phyloP scores from a whole-genome alignment of 2,329 filamentous ascomycete genomes.

The Aspergillus sclerotialis region DNA sequence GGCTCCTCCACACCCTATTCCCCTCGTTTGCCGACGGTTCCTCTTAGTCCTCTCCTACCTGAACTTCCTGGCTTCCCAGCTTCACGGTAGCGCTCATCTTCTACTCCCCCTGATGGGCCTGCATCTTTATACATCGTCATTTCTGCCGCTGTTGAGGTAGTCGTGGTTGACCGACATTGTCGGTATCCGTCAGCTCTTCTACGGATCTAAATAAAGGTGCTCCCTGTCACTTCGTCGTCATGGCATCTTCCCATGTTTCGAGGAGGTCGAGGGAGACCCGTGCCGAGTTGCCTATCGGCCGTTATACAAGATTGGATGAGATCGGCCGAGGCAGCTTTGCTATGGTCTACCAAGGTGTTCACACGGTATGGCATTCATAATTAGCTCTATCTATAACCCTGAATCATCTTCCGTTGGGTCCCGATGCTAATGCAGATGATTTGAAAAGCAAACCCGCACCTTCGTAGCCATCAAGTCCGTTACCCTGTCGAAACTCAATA shows the following conservation, averaged over 20 bases:
- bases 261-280: conserved; percentile 32
- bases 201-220: conserved; percentile 11
- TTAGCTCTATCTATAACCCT: not conserved
- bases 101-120: conserved; percentile 28
- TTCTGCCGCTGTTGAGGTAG: conserved; percentile 28
- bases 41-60: conserved; percentile 1
- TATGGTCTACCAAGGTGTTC: conserved; percentile 80
- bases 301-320: conserved; percentile 76
- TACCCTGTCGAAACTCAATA: conserved; percentile 81
- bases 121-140: conserved; percentile 15
- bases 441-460: conserved; percentile 62
- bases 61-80: conserved; percentile 9
- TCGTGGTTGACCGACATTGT: conserved; percentile 26
- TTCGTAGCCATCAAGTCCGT: conserved; percentile 96
- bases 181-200: conserved; percentile 12
- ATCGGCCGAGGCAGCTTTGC: conserved; percentile 98
- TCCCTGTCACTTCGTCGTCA: conserved; percentile 28
- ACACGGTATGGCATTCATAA: conserved; percentile 58
- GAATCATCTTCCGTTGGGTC: not conserved
- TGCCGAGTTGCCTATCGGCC: conserved; percentile 51
- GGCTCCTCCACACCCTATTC: conserved; percentile 7
- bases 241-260: conserved; percentile 37
- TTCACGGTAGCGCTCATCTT: conserved; percentile 4
- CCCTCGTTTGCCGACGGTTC: conserved; percentile 10
- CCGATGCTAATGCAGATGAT: conserved; percentile 8